Evolutionary conservation across 148 eudicot species (phyloP), one percentile per base, ranked within the genome.

Genomic region (Limonium bicolor): DNA sequence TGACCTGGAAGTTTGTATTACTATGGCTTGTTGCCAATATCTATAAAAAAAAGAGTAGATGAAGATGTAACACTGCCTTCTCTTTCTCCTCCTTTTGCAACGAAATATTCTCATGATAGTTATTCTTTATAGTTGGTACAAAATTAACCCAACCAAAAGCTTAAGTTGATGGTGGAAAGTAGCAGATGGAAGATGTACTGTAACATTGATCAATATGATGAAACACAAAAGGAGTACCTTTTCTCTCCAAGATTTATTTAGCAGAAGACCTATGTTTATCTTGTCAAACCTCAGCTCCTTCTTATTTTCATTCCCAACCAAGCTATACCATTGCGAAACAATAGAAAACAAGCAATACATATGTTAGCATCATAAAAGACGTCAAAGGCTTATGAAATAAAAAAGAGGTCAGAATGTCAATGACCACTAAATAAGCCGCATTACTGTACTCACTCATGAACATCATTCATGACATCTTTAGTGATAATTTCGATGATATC

Each of bases 401-500:
- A 7, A 12, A 14, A 26, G 2, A 11, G 5, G n/a, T 15, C 0
- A 31, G 10, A 12, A 35, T 17, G 10, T 36, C 34, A n/a, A n/a
- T n/a, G n/a, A 24, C 52, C 8, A 34, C 20, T 26, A 39, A 40
- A 33, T 4, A 51, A 36, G 25, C 23, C 14, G 24, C 6, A 31
- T 30, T 3, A 11, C 22, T 35, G 44, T 37, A 59, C 92, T 65
- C 58, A 84, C 95, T 68, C 76, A 29, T 60, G 74, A 42, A 64
- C 95, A 17, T 74, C 66, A 29, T 25, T 36, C 80, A 90, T 85
- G 46, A 90, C 57, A 76, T 90, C 99, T 51, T 78, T 66, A 43
- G 67, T 63, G 52, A 90, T 77, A 54, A 78, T 81, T 70, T 90
- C 99, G 68, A 85, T 59, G 39, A 81, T 85, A 70, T 90, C 99